Evolutionary conservation across 768 basidiomycete species (phyloP).

Genomic region (Lactarius akahatsu): DNA sequence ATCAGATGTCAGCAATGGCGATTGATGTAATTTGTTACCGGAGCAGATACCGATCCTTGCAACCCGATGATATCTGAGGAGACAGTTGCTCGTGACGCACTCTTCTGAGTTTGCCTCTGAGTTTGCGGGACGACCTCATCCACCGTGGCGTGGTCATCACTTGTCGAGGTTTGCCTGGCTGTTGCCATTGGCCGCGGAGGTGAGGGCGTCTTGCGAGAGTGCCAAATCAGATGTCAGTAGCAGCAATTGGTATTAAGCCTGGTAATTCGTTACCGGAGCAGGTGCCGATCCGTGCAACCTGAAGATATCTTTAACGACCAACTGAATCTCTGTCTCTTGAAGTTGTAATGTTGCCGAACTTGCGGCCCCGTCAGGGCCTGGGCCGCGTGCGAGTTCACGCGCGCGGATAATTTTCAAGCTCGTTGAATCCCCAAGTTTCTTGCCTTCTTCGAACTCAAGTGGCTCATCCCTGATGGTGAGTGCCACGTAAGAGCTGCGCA

Average conservation of each 20-base stretch:
- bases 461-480: conserved; percentile 53
- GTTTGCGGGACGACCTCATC: too few species aligned
- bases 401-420: conserved; percentile 51
- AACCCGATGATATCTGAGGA: too few species aligned
- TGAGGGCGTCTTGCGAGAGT: background rate
- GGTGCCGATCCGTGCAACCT: background rate
- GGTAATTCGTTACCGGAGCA: background rate
- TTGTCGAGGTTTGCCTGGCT: too few species aligned
- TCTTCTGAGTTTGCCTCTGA: too few species aligned
- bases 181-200: too few species aligned
- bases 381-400: conserved; percentile 43
- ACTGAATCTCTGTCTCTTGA: background rate
- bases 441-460: conserved; percentile 52
- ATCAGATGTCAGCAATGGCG: too few species aligned
- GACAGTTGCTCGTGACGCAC: too few species aligned
- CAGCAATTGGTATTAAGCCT: background rate
- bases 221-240: background rate
- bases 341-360: background rate
- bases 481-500: conserved; percentile 51
- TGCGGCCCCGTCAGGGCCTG: background rate
- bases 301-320: background rate
- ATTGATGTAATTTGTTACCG: too few species aligned
- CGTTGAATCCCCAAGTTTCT: conserved; percentile 49
- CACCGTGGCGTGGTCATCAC: too few species aligned
- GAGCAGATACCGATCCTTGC: too few species aligned